phyloP scores from a whole-genome alignment of 148 eudicot genomes.

The Diospyros lotus region DNA sequence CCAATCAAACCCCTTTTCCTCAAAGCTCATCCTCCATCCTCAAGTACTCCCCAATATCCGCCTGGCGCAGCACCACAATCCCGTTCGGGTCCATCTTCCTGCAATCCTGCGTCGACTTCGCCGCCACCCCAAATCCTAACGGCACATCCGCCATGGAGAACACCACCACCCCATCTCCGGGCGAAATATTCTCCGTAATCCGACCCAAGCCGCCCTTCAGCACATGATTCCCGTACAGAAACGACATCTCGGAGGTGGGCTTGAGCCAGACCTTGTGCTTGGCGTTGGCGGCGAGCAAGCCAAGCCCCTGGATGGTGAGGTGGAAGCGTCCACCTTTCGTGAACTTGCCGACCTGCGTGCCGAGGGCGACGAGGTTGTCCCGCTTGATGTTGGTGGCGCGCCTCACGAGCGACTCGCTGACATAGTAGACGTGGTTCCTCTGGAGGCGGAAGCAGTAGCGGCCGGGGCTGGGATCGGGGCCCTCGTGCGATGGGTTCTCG shows the following conservation, averaged over 20 bases:
- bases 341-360: conserved; percentile 69
- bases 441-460: conserved; percentile 87
- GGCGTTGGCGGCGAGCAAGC: conserved; percentile 62
- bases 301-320: conserved; percentile 60
- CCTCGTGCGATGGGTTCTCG: conserved; percentile 75
- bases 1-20: conserved; percentile 5
- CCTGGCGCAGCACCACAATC: conserved; percentile 79
- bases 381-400: conserved; percentile 82
- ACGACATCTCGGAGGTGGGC: conserved; percentile 86
- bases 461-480: conserved; percentile 57
- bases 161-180: conserved; percentile 80
- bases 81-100: conserved; percentile 84
- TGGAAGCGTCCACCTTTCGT: conserved; percentile 73
- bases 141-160: conserved; percentile 89
- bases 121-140: conserved; percentile 80
- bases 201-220: conserved; percentile 86
- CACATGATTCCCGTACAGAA: conserved; percentile 79
- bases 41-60: conserved; percentile 86
- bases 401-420: conserved; percentile 64
- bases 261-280: conserved; percentile 95
- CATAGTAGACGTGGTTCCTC: conserved; percentile 75
- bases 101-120: conserved; percentile 64
- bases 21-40: conserved; percentile 88
- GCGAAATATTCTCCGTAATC: conserved; percentile 72
- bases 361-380: conserved; percentile 56